Evolutionary conservation across 179 eudicot species (phyloP), one percentile per base, ranked within the genome.

Genomic region (Silene coronaria): DNA sequence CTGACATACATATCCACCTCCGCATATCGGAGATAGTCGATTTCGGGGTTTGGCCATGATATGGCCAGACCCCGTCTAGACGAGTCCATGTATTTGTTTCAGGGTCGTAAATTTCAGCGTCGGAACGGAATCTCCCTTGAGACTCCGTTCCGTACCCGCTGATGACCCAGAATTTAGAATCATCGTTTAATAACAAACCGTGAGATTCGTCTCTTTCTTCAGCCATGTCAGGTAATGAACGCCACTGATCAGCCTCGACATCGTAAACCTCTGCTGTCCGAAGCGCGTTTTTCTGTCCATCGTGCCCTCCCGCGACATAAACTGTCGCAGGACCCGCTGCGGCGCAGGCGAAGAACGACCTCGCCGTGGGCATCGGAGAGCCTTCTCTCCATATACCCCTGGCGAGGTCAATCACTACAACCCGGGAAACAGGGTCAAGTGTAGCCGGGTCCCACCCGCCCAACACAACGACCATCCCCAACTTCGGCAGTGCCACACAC

Each of bases 401-500:
- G 2, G 46, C 48, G 0, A 82, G 53, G 67, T 85, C 85, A 30
- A 85, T 19, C 0, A 82, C 74, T 0, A 77, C 42, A 0, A 85
- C 85, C 3, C 79, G 57, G 0, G 77, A 28, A 0, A 82, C 76
- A 0, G 85, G 83, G 58, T 85, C 87, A 0, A 85, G 68, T 5
- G 87, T 85, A 0, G 74, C 62, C 2, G 85, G 85, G 75, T 85
- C 83, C 85, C 85, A 85, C n/a, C 87, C 87, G 7, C 87, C 87
- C 2, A 85, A 59, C 0, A 80, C 70, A 2, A 82, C 46, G 26
- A 85, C 34, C 63, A 80, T 80, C 53, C 76, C 80, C 0, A 58
- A 7, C 6, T 11, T 32, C 2, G 81, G 79, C 4, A 84, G 22
- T 19, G 83, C 68, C n/a, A 75, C 84, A 34, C 75, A 75, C 67